Conservation (phyloP, 148 eudicot species). For the Spergularia bocconei region DNA sequence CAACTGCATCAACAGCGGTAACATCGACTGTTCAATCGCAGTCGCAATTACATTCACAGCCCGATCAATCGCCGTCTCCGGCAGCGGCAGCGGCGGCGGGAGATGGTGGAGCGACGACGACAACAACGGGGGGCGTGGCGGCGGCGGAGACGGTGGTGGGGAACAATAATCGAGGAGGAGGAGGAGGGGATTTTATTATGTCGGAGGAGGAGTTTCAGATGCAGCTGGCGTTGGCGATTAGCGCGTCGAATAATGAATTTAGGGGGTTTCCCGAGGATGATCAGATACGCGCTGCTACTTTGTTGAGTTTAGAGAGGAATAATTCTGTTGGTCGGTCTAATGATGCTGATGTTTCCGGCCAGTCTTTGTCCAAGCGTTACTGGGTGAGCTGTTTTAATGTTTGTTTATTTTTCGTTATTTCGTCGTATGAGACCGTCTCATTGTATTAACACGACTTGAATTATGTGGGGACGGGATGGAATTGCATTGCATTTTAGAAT, state of each 20-base stretch:
- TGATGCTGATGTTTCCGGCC: slow-evolving; percentile 45
- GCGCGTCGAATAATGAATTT: slow-evolving; percentile 66
- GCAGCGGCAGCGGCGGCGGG: slow-evolving; percentile 8
- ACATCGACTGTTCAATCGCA: not conserved
- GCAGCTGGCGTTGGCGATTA: slow-evolving; percentile 89
- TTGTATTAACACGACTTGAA: not conserved
- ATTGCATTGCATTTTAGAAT: too few relatives aligned
- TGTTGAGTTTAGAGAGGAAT: slow-evolving; percentile 41
- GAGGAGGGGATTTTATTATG: slow-evolving; percentile 49
- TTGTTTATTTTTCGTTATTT: not conserved
- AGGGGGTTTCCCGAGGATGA: slow-evolving; percentile 42
- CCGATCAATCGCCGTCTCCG: slow-evolving; percentile 14
- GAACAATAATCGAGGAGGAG: not conserved
- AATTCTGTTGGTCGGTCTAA: slow-evolving; percentile 24
- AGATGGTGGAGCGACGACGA: slow-evolving; percentile 17
- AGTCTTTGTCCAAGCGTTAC: slow-evolving; percentile 67
- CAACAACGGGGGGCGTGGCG: not conserved
- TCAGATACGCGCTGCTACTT: slow-evolving; percentile 55
- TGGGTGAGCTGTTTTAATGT: slow-evolving; percentile 57
- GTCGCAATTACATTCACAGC: slow-evolving; percentile 12
- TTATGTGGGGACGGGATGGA: not conserved
- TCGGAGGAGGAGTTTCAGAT: slow-evolving; percentile 96
- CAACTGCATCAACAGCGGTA: not conserved
- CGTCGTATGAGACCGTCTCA: slow-evolving; percentile 7
- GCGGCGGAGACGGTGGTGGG: slow-evolving; percentile 23